These are phyloP conservation scores for Lichtheimia corymbifera DNA, from an alignment of 371 early-diverging fungal genomes.

Conservation along the genomic window DNA sequence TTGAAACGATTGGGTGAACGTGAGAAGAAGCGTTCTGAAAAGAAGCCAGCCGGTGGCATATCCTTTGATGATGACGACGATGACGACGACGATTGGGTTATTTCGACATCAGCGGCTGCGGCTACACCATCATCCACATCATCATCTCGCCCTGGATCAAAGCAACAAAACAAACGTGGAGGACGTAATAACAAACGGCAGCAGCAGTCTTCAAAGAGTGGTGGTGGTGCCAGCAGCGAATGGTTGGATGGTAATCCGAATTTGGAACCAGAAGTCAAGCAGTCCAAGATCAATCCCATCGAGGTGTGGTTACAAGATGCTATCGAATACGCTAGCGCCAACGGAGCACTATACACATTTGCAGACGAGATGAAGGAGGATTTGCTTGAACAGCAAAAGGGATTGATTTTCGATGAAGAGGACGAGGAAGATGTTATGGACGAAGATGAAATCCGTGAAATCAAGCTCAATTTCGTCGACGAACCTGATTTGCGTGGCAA, in stretches of 20 bases:
- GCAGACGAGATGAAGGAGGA: conserved; percentile 27
- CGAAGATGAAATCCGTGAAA: conserved; percentile 55
- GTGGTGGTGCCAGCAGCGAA: conserved; percentile 6
- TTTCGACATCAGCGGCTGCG: conserved; percentile 18
- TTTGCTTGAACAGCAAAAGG: conserved; percentile 36
- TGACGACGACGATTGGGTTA: conserved; percentile 43
- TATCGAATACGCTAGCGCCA: conserved; percentile 28
- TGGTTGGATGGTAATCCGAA: conserved; percentile 41
- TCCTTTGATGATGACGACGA: conserved; percentile 32
- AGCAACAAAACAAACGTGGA: background rate
- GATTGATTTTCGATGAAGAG: conserved; percentile 30
- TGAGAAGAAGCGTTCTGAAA: conserved; percentile 22
- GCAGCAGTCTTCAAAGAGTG: background rate
- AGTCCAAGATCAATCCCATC: conserved; percentile 32
- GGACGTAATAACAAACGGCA: conserved; percentile 3
- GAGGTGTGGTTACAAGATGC: conserved; percentile 51
- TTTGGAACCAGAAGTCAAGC: conserved; percentile 11
- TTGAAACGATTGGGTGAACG: conserved; percentile 38
- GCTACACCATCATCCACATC: conserved; percentile 6
- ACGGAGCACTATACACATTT: conserved; percentile 10
- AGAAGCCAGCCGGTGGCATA: conserved; percentile 16
- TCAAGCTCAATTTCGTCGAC: conserved; percentile 45
- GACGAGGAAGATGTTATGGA: conserved; percentile 54
- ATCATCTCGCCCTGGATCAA: background rate
- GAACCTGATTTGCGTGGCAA: conserved; percentile 33